Evolutionary conservation across 495 filamentous ascomycete genomes (phyloP).

Genomic region (Aspergillus biplanus): DNA sequence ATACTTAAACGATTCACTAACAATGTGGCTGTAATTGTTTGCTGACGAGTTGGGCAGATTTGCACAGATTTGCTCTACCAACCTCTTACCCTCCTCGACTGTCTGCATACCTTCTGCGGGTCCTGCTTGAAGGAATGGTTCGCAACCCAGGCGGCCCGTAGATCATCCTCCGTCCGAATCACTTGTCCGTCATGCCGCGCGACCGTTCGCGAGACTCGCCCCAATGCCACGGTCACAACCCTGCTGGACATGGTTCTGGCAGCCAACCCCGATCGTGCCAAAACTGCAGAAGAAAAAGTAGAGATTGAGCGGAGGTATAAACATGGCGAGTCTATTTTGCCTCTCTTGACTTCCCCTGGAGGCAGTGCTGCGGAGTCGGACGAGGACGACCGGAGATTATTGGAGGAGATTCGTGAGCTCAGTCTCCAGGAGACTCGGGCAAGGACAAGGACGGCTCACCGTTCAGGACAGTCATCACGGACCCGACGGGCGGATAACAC

Average conservation of each 20-base stretch:
- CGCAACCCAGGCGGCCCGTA: conserved; percentile 56
- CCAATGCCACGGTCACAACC: conserved; percentile 61
- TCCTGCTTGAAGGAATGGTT: conserved; percentile 97
- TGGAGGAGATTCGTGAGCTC: conserved; percentile 70
- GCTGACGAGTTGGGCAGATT: conserved; percentile 61
- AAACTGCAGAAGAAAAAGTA: conserved; percentile 67
- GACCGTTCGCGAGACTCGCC: conserved; percentile 75
- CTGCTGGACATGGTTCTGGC: conserved; percentile 54
- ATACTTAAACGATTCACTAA: conserved; percentile 10
- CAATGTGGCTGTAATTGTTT: neutral
- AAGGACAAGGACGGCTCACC: conserved; percentile 36
- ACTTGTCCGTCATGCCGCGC: conserved; percentile 95
- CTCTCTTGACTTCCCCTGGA: conserved; percentile 21
- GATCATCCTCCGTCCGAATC: conserved; percentile 57
- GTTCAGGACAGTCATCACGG: conserved; percentile 28
- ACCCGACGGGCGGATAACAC: conserved; percentile 34
- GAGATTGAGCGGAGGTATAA: conserved; percentile 72
- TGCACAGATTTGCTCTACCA: conserved; percentile 96
- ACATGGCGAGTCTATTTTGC: conserved; percentile 72
- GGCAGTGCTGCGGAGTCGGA: conserved; percentile 41
- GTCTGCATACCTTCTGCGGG: conserved; percentile 95
- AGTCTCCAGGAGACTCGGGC: conserved; percentile 67
- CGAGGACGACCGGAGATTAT: conserved; percentile 67
- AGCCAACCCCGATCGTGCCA: conserved; percentile 72
- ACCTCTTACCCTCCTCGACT: conserved; percentile 94